A percentile compares a stretch with the other conserved stretches of the same genome.
These are phyloP conservation scores for Phytophthora tentaculata DNA, from an alignment of 352 stramenopile genomes.

Conservation along the genomic window DNA sequence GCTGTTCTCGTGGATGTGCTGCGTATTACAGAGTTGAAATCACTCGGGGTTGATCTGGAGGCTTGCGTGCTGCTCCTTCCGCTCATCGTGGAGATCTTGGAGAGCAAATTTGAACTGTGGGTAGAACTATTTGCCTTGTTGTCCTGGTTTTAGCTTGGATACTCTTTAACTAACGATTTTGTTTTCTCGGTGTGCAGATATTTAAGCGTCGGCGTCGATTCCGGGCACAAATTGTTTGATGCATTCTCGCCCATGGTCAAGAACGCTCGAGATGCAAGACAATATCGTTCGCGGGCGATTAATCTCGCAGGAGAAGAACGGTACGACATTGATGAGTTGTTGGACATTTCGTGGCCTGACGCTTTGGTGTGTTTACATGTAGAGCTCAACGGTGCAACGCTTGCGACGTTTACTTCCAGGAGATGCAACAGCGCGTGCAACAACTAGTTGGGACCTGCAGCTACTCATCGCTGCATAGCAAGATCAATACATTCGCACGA, in stretches of 20 bases:
- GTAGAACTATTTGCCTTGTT: conserved; percentile 20
- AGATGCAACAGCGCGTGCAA: conserved; percentile 62
- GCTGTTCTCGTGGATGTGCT: conserved; percentile 78
- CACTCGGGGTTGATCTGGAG: conserved; percentile 76
- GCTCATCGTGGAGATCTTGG: conserved; percentile 71
- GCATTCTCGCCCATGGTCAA: conserved; percentile 81
- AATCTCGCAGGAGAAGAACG: conserved; percentile 79
- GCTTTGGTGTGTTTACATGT: neutral
- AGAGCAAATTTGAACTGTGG: conserved; percentile 71
- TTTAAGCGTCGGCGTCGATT: conserved; percentile 60
- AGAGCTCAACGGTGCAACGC: conserved; percentile 64
- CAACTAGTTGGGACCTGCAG: conserved; percentile 35
- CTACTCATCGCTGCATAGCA: conserved; percentile 51
- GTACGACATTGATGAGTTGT: conserved; percentile 37
- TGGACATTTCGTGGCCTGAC: conserved; percentile 3
- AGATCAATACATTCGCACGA: conserved; percentile 50
- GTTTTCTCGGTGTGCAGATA: conserved; percentile 44
- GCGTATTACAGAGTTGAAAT: conserved; percentile 62
- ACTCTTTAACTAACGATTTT: conserved; percentile 8
- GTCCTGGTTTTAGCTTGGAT: neutral
- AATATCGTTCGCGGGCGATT: conserved; percentile 60
- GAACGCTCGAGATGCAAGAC: conserved; percentile 55
- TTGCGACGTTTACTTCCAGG: conserved; percentile 73
- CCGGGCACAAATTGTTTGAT: conserved; percentile 69
- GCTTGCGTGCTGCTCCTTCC: conserved; percentile 77